Evolutionary conservation across 306 rosid genomes (phyloP).

Genomic region (Pachyrhizus erosus): DNA sequence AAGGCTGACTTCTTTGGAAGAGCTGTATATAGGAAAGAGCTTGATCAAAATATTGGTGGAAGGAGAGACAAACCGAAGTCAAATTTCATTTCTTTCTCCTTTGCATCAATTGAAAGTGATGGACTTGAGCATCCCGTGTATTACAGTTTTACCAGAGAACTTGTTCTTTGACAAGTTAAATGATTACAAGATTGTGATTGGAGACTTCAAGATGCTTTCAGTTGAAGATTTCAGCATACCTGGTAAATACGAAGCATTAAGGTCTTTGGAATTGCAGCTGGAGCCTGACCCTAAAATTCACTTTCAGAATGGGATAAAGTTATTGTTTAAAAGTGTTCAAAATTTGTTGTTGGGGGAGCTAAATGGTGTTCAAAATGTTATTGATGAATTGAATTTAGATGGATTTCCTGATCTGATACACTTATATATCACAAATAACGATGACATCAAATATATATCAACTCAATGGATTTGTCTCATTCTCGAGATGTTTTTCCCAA

Average conservation of each 20-base stretch:
- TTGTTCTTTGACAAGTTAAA: slow-evolving; percentile 8
- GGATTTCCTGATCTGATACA: slow-evolving; percentile 40
- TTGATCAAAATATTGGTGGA: background rate
- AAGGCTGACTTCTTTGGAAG: background rate
- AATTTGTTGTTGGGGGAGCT: slow-evolving; percentile 42
- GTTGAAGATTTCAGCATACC: background rate
- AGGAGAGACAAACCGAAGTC: background rate
- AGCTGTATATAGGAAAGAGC: slow-evolving; percentile 3
- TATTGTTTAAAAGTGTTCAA: slow-evolving; percentile 41
- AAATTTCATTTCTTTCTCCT: background rate
- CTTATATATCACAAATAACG: slow-evolving; percentile 33
- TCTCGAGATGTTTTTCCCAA: slow-evolving; percentile 30
- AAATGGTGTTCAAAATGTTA: slow-evolving; percentile 3
- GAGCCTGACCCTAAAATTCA: background rate
- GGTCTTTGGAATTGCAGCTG: slow-evolving; percentile 12
- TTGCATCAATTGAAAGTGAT: slow-evolving; percentile 9
- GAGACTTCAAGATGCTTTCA: background rate
- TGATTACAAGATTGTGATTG: slow-evolving; percentile 18
- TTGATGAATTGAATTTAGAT: slow-evolving; percentile 8
- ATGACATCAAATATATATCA: background rate
- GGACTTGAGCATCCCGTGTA: background rate
- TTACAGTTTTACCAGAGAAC: background rate
- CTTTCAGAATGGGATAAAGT: slow-evolving; percentile 22
- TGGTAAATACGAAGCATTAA: background rate
- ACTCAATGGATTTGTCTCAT: slow-evolving; percentile 8